These are phyloP conservation scores for Biscogniauxia sp. DNA, from an alignment of 2,329 filamentous ascomycete species.

Conservation along the genomic window DNA sequence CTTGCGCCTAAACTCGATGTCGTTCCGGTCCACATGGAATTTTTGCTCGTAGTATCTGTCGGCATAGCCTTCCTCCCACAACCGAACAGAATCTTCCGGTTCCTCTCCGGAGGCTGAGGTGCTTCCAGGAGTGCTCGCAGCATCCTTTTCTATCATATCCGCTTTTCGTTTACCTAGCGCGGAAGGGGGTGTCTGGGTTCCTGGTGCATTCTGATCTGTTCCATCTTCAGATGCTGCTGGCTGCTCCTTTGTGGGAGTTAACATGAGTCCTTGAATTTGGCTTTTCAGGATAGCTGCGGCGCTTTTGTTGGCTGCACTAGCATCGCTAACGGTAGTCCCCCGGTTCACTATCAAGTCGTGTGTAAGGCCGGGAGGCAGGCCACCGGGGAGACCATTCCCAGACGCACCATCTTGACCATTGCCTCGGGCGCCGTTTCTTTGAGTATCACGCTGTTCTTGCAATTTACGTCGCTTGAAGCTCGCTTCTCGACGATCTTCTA, in stretches of 20 bases:
- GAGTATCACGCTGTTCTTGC: constrained; percentile 52
- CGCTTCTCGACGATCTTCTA: constrained; percentile 79
- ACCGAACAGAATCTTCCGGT: constrained; percentile 74
- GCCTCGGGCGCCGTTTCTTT: constrained; percentile 32
- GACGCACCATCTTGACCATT: constrained; percentile 8
- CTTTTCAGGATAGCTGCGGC: constrained; percentile 86
- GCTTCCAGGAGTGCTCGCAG: constrained; percentile 56
- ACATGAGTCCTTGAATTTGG: constrained; percentile 56
- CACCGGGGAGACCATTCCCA: constrained; percentile 46
- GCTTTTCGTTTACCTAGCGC: constrained; percentile 75
- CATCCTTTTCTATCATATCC: constrained; percentile 62
- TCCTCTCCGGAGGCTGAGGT: constrained; percentile 57
- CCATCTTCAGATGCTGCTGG: constrained; percentile 22
- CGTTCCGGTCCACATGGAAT: constrained; percentile 77
- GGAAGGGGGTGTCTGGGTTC: constrained; percentile 43
- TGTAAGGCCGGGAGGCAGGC: constrained; percentile 61
- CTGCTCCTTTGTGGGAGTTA: constrained; percentile 16
- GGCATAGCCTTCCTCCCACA: constrained; percentile 95
- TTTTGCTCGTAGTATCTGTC: constrained; percentile 98
- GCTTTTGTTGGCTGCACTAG: constrained; percentile 87
- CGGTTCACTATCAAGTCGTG: constrained; percentile 85
- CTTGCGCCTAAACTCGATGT: constrained; percentile 82
- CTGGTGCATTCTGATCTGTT: constrained; percentile 16
- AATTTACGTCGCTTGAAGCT: constrained; percentile 75
- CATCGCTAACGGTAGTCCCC: constrained; percentile 58